Evolutionary conservation across 2,329 filamentous ascomycete species (phyloP), one percentile per base, ranked within the genome.

Genomic region (Ophiocordyceps australis): DNA sequence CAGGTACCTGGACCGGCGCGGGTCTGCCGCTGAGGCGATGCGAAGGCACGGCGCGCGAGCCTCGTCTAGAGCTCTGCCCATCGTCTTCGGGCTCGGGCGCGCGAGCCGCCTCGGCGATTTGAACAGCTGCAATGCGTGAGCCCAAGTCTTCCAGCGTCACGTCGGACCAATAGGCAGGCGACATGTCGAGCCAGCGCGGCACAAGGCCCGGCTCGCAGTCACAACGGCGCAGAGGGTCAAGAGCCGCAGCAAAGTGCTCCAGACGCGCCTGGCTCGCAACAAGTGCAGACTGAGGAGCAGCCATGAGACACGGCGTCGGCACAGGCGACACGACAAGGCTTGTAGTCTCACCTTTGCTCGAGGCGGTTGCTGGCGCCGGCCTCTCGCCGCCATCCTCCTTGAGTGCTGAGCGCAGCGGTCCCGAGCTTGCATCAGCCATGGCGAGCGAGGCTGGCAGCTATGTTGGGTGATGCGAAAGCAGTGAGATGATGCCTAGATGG

Each of bases 71-170:
- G 18, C 39, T 38, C 14, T 30, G 33, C 8, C 51, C 49, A 24
- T 50, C 43, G 11, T 52, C n/a, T n/a, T n/a, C 49, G 18, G 42
- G 33, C 17, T 38, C 36, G 7, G 37, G 30, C 24, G 50, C 49
- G 19, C 42, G 38, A 13, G 41, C 42, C 12, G 64, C 62, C 36
- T 70, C 65, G 24, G 63, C 58, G 31, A 71, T 71, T 39, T 70
- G 64, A 28, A 71, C 66, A 29, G 63, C 65, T 50, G 30, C 22
- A 18, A 23, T 24, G 27, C 40, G 33, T 41, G 31, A 44, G 45
- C 38, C 28, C 27, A 30, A 24, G 29, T 22, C 24, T 20, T 9
- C 17, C 4, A 10, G 13, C 5, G 21, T 15, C n/a, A 11, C 20
- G 14, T 7, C 4, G 11, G n/a, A 19, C 9, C 14, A 14, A 5